Evolutionary conservation across 163 green algal species (phyloP).

Genomic region (Scenedesmus sp.): DNA sequence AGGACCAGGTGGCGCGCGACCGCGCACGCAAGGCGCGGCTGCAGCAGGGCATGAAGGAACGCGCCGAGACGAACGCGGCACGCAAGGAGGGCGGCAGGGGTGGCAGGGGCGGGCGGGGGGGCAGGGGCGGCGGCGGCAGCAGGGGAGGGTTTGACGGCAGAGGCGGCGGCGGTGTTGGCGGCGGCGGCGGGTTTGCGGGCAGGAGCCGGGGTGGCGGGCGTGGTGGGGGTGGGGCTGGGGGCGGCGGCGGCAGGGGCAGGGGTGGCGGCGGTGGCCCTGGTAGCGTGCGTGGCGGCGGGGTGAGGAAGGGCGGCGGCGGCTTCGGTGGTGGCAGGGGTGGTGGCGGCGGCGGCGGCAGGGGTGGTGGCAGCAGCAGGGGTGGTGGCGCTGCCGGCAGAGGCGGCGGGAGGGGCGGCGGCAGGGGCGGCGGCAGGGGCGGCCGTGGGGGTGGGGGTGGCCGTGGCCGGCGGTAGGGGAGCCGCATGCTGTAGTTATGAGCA

Average conservation of each 20-base stretch:
- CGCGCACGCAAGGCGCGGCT: conserved; percentile 44
- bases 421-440: too few relatives aligned
- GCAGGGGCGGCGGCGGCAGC: background rate
- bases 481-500: too few relatives aligned
- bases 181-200: background rate
- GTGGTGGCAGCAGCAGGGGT: background rate
- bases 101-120: conserved; percentile 13
- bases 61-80: conserved; percentile 34
- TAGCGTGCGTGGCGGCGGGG: background rate
- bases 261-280: background rate
- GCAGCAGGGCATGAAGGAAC: conserved; percentile 54
- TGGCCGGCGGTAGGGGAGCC: too few relatives aligned
- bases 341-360: background rate
- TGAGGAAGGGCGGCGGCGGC: background rate
- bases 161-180: background rate
- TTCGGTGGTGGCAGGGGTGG: background rate
- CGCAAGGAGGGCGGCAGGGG: conserved; percentile 30
- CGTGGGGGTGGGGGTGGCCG: too few relatives aligned
- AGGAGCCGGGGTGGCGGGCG: background rate
- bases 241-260: background rate
- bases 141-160: background rate
- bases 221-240: background rate
- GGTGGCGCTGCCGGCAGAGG: background rate
- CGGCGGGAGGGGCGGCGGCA: background rate
- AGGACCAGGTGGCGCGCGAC: conserved; percentile 33